A percentile compares a stretch with the other conserved stretches of the same genome.
Conservation (phyloP, 177 flowering plant genomes). For the Telopea speciosissima region DNA sequence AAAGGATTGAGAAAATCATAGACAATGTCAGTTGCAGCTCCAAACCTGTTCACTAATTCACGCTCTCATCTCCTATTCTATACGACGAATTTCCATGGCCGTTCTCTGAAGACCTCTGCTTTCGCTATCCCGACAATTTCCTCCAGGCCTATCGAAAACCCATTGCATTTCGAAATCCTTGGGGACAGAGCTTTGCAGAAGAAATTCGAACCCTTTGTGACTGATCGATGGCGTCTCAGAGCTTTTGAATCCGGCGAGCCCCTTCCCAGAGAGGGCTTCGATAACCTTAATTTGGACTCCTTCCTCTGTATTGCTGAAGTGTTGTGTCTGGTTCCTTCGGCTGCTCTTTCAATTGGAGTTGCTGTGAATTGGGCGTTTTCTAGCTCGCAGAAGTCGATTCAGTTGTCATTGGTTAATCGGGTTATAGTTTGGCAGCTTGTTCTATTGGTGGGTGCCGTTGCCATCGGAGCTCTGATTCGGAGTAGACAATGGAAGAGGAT, state of each 20-base stretch:
- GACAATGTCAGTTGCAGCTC: constrained; percentile 34
- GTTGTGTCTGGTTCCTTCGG: constrained; percentile 48
- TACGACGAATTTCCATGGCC: constrained; percentile 9
- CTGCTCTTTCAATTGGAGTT: constrained; percentile 36
- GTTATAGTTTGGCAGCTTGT: constrained; percentile 45
- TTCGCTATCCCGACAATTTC: constrained; percentile 11
- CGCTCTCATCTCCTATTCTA: constrained; percentile 13
- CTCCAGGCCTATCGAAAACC: constrained; percentile 2
- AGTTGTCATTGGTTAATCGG: constrained; percentile 29
- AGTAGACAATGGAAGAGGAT: constrained; percentile 74
- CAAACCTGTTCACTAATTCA: constrained; percentile 19
- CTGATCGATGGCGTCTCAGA: constrained; percentile 14
- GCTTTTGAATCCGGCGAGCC: constrained; percentile 17
- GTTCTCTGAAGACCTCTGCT: constrained; percentile 13
- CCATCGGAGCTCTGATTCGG: constrained; percentile 52
- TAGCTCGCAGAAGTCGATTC: constrained; percentile 26
- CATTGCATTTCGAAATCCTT: constrained; percentile 6
- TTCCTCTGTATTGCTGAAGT: constrained; percentile 55
- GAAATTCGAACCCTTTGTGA: not conserved
- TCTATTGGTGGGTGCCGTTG: constrained; percentile 46
- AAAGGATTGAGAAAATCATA: too few relatives aligned
- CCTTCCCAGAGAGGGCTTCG: not conserved
- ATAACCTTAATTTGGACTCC: constrained; percentile 32
- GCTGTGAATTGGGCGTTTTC: constrained; percentile 34
- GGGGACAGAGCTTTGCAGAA: not conserved